Conservation (phyloP, 768 basidiomycete species). For the Russula virescens region DNA sequence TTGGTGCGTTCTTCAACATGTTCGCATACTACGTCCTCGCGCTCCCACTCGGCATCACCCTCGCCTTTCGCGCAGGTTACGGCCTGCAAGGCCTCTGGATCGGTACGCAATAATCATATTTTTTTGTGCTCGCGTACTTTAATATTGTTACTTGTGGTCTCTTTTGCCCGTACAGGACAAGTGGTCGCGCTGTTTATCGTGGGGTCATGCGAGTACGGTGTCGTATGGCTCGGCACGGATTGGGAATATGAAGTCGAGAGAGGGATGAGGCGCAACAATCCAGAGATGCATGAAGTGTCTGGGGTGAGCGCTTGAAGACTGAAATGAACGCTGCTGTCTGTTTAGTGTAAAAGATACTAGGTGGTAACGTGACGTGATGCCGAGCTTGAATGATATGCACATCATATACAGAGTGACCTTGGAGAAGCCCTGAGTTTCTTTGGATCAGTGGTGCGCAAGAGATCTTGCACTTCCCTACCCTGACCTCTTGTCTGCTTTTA, state of each 20-base stretch:
- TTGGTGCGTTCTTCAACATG: conserved; percentile 69
- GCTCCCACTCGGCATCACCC: conserved; percentile 45
- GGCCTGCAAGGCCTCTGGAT: conserved; percentile 51
- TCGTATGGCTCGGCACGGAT: conserved; percentile 49
- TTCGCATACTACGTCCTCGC: conserved; percentile 57
- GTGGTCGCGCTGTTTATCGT: conserved; percentile 68
- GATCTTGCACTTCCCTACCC: too few species aligned
- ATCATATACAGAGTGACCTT: too few species aligned
- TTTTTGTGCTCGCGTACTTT: too few species aligned
- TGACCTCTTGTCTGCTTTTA: too few species aligned
- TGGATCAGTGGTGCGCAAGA: too few species aligned
- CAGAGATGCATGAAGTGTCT: conserved; percentile 9
- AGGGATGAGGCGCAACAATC: conserved; percentile 35
- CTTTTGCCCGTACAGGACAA: conserved; percentile 43
- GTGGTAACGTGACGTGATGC: too few species aligned
- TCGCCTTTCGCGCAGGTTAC: conserved; percentile 41
- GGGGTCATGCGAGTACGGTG: conserved; percentile 60
- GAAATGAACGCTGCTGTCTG: not conserved
- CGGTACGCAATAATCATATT: too few species aligned
- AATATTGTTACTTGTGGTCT: too few species aligned
- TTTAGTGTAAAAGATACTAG: too few species aligned
- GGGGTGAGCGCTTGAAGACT: conserved; percentile 1
- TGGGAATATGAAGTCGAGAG: conserved; percentile 43
- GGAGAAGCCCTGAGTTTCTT: too few species aligned
- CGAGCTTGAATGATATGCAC: too few species aligned